Evolutionary conservation across 495 filamentous ascomycete genomes (phyloP), one percentile per base, ranked within the genome.

Genomic region (Xylaria curta): DNA sequence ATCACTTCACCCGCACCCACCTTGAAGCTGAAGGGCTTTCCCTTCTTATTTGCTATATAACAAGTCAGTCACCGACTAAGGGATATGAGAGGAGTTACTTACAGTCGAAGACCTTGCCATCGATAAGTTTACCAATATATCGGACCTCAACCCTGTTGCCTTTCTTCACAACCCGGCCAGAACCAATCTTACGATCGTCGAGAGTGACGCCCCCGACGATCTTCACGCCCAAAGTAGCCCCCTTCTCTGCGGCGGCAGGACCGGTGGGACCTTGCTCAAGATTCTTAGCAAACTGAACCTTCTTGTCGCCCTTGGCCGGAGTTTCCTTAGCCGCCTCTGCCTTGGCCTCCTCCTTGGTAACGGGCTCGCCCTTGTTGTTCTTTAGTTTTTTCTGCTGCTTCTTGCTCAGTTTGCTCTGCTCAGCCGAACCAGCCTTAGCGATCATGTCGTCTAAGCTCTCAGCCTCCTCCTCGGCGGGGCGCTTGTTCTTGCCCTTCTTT

Each of bases 331-430:
- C 76, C 9, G 81, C 74, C 53, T 85, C 85, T 44, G 86, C 80
- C 77, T 85, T 85, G 12, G 84, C 81, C 71, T 89, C 89, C 73
- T 89, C 86, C 80, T 91, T 88, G 58, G 84, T 80, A 70, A 91
- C 87, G 58, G 95, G 90, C 73, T 97, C 90, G 59, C 95, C 95
- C 78, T 95, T 91, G 85, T 97, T 98, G 85, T 96, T 97, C 91
- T 98, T 98, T 26, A 97, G 87, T 88, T 98, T 99, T 90, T 99
- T 98, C 76, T 91, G 90, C 81, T 99, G 93, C 86, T 97, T 98
- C 89, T 98, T 97, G 87, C 90, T 95, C 65, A 97, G 87, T 77
- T 91, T 91, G 72, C 87, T 83, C 70, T 86, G 84, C 59, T 81
- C 74, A 51, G 75, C 68, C 61, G 82, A 78, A 42, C 75, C 78